Evolutionary conservation across 2,329 filamentous ascomycete species (phyloP), one percentile per base, ranked within the genome.

Genomic region (Talaromyces sp.): DNA sequence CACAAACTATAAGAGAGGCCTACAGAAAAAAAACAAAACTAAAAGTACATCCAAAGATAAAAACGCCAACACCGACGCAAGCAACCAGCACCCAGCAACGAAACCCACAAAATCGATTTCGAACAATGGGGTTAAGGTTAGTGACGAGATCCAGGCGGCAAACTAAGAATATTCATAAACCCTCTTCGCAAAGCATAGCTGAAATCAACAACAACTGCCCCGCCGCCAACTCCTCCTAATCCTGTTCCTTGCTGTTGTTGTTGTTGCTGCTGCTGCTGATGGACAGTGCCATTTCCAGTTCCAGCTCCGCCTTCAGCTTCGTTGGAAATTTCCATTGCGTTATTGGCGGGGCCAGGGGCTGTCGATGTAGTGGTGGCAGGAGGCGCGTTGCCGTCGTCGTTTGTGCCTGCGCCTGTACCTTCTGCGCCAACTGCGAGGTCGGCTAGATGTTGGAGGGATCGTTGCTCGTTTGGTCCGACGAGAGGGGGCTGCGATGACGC

Each of bases 341-440:
- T 33, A n/a, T 19, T 48, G 5, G n/a, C 17, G 2, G 43, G 4
- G 9, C 22, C 45, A 17, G 45, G 9, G 45, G 45, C n/a, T 48
- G 17, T 28, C 2, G 45, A 21, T 13, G 45, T 21, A 17, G 45
- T 4, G 0, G 45, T 1, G 13, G 45, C 28, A 33, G 51, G 22
- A 17, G 37, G 17, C 1, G 28, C 59, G 60, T 66, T 56, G 28
- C 64, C 62, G 31, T 70, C 63, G 41, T 41, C 37, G 5, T 35
- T 36, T 41, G 36, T 11, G 28, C 66, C 67, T 22, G 53, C 17
- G 28, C 66, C 67, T 22, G 53, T 69, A 15, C 72, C 74, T 54
- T 76, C 75, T 5, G 73, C 75, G 2, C 73, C 75, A 25, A 77
- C 75, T 22, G 75, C 75, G 22, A 77, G 65, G 61, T 77, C 75